Conservation (phyloP, 2,329 filamentous ascomycete species). For the Fonsecaea monophora region DNA sequence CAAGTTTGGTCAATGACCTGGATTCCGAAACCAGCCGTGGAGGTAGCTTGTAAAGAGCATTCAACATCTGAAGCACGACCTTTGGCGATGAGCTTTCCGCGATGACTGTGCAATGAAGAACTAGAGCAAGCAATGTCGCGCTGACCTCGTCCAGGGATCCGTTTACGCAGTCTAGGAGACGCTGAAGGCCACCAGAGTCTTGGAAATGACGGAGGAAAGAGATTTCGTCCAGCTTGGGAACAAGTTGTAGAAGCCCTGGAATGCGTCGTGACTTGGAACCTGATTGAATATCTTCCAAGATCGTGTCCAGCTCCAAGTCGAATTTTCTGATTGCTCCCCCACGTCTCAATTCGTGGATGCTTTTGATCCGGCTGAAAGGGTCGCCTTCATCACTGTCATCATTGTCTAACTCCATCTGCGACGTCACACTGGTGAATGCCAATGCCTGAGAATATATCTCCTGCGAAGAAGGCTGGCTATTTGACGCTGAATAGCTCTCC, state of each 20-base stretch:
- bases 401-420: slow-evolving; percentile 36
- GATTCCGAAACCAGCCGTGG: slow-evolving; percentile 26
- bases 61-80: slow-evolving; percentile 26
- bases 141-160: slow-evolving; percentile 61
- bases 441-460: slow-evolving; percentile 22
- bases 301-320: slow-evolving; percentile 60
- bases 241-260: slow-evolving; percentile 61
- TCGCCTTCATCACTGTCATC: slow-evolving; percentile 55
- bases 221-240: slow-evolving; percentile 56
- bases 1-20: slow-evolving; percentile 30
- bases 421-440: slow-evolving; percentile 25
- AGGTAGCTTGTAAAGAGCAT: slow-evolving; percentile 29
- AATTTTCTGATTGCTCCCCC: slow-evolving; percentile 65
- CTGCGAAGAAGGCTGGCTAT: slow-evolving; percentile 35
- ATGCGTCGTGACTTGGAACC: slow-evolving; percentile 56
- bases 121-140: slow-evolving; percentile 29
- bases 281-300: slow-evolving; percentile 66
- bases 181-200: slow-evolving; percentile 73
- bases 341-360: slow-evolving; percentile 67
- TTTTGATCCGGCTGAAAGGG: slow-evolving; percentile 56
- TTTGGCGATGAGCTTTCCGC: slow-evolving; percentile 28
- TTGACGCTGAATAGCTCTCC: slow-evolving; percentile 22
- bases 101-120: slow-evolving; percentile 31
- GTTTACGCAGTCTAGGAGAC: slow-evolving; percentile 68
- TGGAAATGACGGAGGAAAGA: slow-evolving; percentile 64